These are phyloP conservation scores for Salix caprea DNA, from an alignment of 345 rosid genomes.

Conservation along the genomic window DNA sequence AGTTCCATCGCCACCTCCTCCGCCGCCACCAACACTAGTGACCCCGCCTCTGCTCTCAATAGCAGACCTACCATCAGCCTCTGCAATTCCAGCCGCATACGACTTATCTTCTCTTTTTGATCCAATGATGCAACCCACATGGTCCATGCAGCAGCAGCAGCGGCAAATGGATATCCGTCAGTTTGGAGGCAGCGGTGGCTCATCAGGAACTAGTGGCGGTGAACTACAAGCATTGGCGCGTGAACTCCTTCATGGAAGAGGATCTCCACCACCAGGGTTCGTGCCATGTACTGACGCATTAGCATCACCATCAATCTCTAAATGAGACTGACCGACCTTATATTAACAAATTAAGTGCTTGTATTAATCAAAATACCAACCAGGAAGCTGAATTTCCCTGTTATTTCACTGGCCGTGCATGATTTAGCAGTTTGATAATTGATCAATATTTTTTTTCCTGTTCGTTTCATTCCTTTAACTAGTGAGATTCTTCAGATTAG, in stretches of 20 bases:
- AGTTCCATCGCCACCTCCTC: slow-evolving; percentile 21
- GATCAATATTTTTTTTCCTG: neutral
- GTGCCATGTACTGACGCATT: slow-evolving; percentile 40
- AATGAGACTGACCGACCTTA: slow-evolving; percentile 32
- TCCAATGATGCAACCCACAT: slow-evolving; percentile 56
- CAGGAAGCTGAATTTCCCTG: slow-evolving; percentile 23
- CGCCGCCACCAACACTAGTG: slow-evolving; percentile 22
- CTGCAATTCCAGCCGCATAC: slow-evolving; percentile 48
- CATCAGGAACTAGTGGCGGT: slow-evolving; percentile 28
- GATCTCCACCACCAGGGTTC: slow-evolving; percentile 48
- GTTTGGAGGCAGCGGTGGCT: slow-evolving; percentile 32
- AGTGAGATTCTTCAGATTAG: neutral
- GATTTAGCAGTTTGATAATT: slow-evolving; percentile 2
- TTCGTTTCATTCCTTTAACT: neutral
- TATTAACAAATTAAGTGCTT: slow-evolving; percentile 6
- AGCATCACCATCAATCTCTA: slow-evolving; percentile 49
- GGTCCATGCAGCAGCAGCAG: slow-evolving; percentile 53
- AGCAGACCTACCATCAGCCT: slow-evolving; percentile 56
- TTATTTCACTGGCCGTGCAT: neutral
- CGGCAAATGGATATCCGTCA: slow-evolving; percentile 61
- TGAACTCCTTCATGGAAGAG: slow-evolving; percentile 67
- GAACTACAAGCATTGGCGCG: slow-evolving; percentile 80
- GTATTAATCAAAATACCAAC: slow-evolving; percentile 12
- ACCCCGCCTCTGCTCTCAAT: slow-evolving; percentile 54
- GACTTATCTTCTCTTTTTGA: slow-evolving; percentile 73